Conservation (phyloP, 805 yeast species). For the Wickerhamomyces bisporus region DNA sequence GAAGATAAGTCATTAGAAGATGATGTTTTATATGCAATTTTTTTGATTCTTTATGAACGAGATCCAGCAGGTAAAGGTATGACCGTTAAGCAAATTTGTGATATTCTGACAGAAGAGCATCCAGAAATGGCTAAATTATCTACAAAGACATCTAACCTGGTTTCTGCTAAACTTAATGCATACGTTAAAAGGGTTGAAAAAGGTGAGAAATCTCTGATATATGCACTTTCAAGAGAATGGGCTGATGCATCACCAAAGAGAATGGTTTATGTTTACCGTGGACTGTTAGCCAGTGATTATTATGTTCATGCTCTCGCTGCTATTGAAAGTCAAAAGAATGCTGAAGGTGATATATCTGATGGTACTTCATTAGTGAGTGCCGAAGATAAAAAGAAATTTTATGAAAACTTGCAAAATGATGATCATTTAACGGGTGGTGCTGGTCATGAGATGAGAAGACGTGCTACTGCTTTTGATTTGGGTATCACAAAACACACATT, state of each 20-base stretch:
- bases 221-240: constrained; percentile 83
- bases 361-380: constrained; percentile 18
- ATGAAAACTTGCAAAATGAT: constrained; percentile 20
- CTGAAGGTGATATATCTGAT: constrained; percentile 3
- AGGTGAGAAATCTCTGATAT: constrained; percentile 67
- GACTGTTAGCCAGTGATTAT: constrained; percentile 69
- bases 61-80: constrained; percentile 71
- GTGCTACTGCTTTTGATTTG: constrained; percentile 50
- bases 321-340: constrained; percentile 44
- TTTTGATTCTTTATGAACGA: constrained; percentile 61
- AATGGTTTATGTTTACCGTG: constrained; percentile 85
- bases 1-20: constrained; percentile 64
- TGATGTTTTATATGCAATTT: constrained; percentile 71
- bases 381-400: constrained; percentile 16
- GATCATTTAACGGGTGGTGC: constrained; percentile 5
- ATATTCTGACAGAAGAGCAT: constrained; percentile 63
- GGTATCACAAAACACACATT: constrained; percentile 35
- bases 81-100: constrained; percentile 89
- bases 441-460: constrained; percentile 31
- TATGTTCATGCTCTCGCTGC: constrained; percentile 65
- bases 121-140: constrained; percentile 82
- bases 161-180: constrained; percentile 78
- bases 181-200: constrained; percentile 82
- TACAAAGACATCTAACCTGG: constrained; percentile 75
- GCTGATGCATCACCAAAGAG: constrained; percentile 86